A percentile compares a stretch with the other conserved stretches of the same genome.
phyloP scores from a whole-genome alignment of 768 basidiomycete genomes.

The Panaeolus papilionaceus region DNA sequence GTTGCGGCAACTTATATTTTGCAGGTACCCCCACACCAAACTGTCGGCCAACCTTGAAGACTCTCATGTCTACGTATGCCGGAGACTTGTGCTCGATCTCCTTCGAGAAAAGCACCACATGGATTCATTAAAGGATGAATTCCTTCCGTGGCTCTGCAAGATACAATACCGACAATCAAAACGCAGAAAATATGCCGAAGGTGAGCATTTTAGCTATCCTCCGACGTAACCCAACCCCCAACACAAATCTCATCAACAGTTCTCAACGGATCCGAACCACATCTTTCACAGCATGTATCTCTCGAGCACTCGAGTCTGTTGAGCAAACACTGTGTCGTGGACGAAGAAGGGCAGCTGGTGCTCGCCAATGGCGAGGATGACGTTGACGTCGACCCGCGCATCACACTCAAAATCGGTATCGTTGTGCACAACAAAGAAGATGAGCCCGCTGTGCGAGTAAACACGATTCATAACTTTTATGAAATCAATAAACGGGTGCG shows the following conservation, averaged over 20 bases:
- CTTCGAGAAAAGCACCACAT: conserved; percentile 72
- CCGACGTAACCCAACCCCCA: conserved; percentile 14
- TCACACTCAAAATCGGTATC: conserved; percentile 69
- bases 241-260: conserved; percentile 37
- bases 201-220: conserved; percentile 40
- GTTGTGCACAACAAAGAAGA: conserved; percentile 59
- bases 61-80: conserved; percentile 92
- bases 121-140: conserved; percentile 88
- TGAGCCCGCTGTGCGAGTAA: conserved; percentile 72
- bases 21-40: conserved; percentile 73
- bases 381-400: conserved; percentile 37
- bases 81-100: conserved; percentile 72
- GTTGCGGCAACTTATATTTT: conserved; percentile 16
- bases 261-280: conserved; percentile 50
- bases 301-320: conserved; percentile 65
- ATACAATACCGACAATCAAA: conserved; percentile 75
- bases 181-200: conserved; percentile 60
- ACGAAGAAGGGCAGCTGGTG: conserved; percentile 12
- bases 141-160: conserved; percentile 92
- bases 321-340: conserved; percentile 14
- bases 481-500: conserved; percentile 83
- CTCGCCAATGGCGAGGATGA: conserved; percentile 32
- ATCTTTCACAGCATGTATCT: conserved; percentile 54
- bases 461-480: conserved; percentile 77
- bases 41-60: conserved; percentile 77